A percentile compares a stretch with the other conserved stretches of the same genome.
Evolutionary conservation across 257 asterid species (phyloP).

Genomic region (Paraleonurus japonicus): DNA sequence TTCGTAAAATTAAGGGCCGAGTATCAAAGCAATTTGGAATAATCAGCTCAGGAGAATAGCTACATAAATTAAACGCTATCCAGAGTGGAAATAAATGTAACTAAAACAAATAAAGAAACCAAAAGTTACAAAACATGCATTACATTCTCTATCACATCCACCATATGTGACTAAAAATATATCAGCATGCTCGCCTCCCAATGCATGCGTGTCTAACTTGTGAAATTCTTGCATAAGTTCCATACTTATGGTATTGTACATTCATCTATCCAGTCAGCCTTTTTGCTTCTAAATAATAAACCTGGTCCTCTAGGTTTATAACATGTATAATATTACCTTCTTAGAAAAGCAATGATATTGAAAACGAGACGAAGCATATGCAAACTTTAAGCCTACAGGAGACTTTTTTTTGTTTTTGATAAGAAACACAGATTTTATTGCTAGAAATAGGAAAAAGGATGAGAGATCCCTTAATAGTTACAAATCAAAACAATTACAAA

Average conservation of each 20-base stretch:
- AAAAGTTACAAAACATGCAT: neutral
- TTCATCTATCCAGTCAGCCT: conserved; percentile 9
- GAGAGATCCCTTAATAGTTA: too few species aligned
- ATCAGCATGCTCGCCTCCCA: neutral
- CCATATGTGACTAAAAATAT: neutral
- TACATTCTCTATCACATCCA: neutral
- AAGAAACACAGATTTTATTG: too few species aligned
- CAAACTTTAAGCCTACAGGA: neutral
- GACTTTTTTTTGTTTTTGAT: too few species aligned
- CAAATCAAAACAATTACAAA: too few species aligned
- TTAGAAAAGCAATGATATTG: neutral
- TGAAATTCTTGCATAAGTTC: neutral
- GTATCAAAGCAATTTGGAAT: neutral
- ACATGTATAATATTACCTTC: neutral
- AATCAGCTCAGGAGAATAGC: neutral
- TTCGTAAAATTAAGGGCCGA: neutral
- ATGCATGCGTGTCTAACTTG: neutral
- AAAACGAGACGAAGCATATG: neutral
- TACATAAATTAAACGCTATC: neutral
- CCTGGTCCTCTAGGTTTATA: neutral
- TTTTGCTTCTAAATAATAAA: neutral
- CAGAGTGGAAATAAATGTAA: neutral
- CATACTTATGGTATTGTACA: conserved; percentile 2
- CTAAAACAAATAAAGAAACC: neutral
- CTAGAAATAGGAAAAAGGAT: too few species aligned